These are phyloP conservation scores for Tinospora cordifolia DNA, from an alignment of 164 flowering plant species.

Conservation along the genomic window DNA sequence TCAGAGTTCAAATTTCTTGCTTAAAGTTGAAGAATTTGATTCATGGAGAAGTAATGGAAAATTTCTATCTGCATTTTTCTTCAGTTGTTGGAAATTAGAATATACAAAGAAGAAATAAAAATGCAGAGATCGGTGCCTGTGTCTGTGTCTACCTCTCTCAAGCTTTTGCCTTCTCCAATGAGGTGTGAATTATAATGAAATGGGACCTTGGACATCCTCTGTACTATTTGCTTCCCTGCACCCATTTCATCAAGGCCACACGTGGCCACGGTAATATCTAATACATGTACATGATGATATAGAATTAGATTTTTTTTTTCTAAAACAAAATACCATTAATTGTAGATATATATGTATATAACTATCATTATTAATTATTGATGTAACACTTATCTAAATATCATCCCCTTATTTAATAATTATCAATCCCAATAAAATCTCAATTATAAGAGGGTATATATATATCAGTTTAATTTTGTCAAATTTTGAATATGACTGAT, in stretches of 20 bases:
- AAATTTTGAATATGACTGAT: too few relatives aligned
- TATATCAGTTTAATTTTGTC: too few relatives aligned
- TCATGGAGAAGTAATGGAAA: neutral
- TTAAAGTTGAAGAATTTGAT: neutral
- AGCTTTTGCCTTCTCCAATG: conserved; percentile 10
- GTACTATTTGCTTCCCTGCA: neutral
- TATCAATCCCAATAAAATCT: too few relatives aligned
- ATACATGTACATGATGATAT: too few relatives aligned
- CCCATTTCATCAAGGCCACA: neutral
- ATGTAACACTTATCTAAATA: too few relatives aligned
- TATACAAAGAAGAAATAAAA: neutral
- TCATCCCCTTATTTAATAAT: too few relatives aligned
- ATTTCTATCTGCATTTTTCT: neutral
- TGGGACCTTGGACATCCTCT: neutral
- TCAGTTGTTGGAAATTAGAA: neutral
- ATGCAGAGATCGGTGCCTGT: neutral
- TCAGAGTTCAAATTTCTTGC: neutral
- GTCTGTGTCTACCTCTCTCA: conserved; percentile 13
- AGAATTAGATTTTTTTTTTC: too few relatives aligned
- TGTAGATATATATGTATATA: too few relatives aligned
- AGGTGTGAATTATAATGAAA: too few relatives aligned
- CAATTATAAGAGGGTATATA: too few relatives aligned
- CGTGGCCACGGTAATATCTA: neutral
- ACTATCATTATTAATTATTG: too few relatives aligned
- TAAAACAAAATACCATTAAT: too few relatives aligned